Evolutionary conservation across 2,329 filamentous ascomycete genomes (phyloP).

Genomic region (Fusarium caatingaense): DNA sequence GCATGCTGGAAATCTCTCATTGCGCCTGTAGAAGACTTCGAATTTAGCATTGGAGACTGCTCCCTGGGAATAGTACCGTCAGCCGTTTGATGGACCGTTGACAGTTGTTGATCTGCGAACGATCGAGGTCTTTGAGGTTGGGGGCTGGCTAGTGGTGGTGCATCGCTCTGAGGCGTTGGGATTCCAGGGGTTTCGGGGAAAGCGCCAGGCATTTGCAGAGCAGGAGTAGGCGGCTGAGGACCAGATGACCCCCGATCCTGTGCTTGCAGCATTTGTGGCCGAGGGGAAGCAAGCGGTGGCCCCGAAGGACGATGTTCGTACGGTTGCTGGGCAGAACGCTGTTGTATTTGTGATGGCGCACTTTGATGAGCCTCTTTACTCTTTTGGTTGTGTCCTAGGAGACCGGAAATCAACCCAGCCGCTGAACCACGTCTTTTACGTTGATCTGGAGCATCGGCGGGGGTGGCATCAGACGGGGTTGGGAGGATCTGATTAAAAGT

Average conservation of each 20-base stretch:
- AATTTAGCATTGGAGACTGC: conserved; percentile 25
- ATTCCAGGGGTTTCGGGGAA: conserved; percentile 16
- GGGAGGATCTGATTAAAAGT: conserved; percentile 33
- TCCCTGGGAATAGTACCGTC: conserved; percentile 30
- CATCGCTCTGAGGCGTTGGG: conserved; percentile 2
- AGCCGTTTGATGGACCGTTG: conserved; percentile 33
- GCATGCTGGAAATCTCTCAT: conserved; percentile 16
- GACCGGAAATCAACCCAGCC: conserved; percentile 46
- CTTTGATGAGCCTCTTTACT: conserved; percentile 29
- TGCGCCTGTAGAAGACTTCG: conserved; percentile 27
- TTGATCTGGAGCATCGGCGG: conserved; percentile 29
- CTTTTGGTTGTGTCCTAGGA: conserved; percentile 46
- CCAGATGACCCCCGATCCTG: conserved; percentile 20
- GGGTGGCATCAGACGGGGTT: not conserved
- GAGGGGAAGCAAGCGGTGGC: conserved; percentile 10
- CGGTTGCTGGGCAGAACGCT: conserved; percentile 22
- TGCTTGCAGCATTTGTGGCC: conserved; percentile 1
- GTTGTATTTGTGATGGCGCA: conserved; percentile 23
- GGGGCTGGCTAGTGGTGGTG: conserved; percentile 29
- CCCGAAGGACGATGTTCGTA: conserved; percentile 18
- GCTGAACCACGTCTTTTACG: conserved; percentile 48
- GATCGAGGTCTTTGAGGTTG: conserved; percentile 36
- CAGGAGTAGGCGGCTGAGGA: conserved; percentile 19
- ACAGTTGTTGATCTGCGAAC: conserved; percentile 17
- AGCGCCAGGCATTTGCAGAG: conserved; percentile 21